Conservation (phyloP, 257 asterid species). For the Solanum sejunctum region DNA sequence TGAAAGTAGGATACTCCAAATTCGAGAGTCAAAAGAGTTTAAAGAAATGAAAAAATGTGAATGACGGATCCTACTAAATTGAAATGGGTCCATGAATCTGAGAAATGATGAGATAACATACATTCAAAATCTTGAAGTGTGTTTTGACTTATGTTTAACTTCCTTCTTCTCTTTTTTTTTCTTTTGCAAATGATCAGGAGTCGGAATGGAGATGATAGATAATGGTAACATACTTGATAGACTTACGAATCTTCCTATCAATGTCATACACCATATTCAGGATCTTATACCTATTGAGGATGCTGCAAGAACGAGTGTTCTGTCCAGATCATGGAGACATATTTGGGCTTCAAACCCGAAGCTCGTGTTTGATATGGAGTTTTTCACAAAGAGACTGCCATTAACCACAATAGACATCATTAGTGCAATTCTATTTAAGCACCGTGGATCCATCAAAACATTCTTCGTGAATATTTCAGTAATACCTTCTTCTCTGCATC, state of each 20-base stretch:
- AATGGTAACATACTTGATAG: neutral
- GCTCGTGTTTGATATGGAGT: neutral
- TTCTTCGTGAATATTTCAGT: neutral
- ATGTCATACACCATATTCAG: neutral
- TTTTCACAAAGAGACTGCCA: neutral
- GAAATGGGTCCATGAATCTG: no score
- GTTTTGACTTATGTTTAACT: neutral
- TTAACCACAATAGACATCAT: neutral
- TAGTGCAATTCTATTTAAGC: neutral
- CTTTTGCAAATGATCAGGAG: neutral
- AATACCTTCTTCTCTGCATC: neutral
- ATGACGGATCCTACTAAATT: no score
- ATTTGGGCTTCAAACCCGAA: neutral
- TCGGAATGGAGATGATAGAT: neutral
- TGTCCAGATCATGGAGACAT: neutral
- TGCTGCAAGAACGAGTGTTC: neutral
- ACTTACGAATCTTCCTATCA: neutral
- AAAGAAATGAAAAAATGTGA: no score
- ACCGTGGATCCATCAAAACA: neutral
- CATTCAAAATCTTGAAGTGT: neutral
- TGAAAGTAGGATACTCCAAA: no score
- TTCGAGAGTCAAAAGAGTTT: no score
- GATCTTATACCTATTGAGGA: neutral
- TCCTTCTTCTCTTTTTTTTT: neutral
- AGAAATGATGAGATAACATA: neutral